Base-by-base conservation (phyloP, 441 rosid species). In the Jatropha multifida region DNA sequence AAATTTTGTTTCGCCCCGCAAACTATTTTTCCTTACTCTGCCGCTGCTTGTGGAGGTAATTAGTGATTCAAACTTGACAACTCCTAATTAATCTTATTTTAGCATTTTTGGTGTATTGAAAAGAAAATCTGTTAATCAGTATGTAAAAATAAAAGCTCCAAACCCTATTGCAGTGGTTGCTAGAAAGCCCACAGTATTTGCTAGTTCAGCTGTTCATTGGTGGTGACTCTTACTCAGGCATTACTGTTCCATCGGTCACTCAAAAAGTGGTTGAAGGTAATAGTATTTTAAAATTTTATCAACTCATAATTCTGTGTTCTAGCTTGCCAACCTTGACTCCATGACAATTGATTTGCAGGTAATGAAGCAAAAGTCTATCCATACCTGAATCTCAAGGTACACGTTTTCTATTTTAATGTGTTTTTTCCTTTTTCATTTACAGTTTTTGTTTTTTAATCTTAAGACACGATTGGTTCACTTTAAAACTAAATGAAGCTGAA, bases 161-260 rank as follows among this genome's bases (percentile, higher is more conserved):
- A 54, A 32, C 37, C 8, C 18, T 54, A 9, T 41, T 66, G 79
- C 80, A 82, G 85, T 79, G 85, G 85, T 49, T 82, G 79, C 44
- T 11, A 32, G 77, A 82, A 0, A 77, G 74, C 32, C 85, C 79
- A 8, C 61, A 65, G 5, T 82, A 59, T 65, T 55, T 70, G 64
- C 64, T 44, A 7, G 2, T 14, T 76, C 83, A 75, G 58, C 74
- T 82, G 4, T 82, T 76, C 63, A 48, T 74, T 5, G 85, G 83
- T 38, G 82, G 76, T 72, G 85, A 82, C 68, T 76, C 82, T 49
- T 79, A 82, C 58, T 77, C 85, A n/a, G 85, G 85, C 62, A 61
- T 80, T 14, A 61, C 75, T 74, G 59, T 51, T 46, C 65, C 83
- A 46, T 51, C 77, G 5, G 27, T 82, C 2, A 75, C 74, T 73